Evolutionary conservation across 2,329 filamentous ascomycete genomes (phyloP).

Genomic region (Curvularia eragrostidis): DNA sequence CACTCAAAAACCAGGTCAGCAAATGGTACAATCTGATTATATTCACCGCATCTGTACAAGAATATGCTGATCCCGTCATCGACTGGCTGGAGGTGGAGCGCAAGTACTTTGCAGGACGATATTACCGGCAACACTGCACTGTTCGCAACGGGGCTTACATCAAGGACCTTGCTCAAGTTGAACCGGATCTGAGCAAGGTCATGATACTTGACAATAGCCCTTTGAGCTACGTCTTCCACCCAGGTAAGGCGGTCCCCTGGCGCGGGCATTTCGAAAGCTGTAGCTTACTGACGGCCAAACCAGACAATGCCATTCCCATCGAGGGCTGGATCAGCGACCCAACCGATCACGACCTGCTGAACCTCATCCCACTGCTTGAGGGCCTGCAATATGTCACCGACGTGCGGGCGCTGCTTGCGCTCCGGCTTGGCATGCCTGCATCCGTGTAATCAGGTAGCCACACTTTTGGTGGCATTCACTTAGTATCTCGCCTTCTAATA

Average conservation of each 20-base stretch:
- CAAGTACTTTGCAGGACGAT: slow-evolving; percentile 92
- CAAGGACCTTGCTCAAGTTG: slow-evolving; percentile 94
- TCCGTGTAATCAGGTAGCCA: slow-evolving; percentile 32
- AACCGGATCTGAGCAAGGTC: slow-evolving; percentile 95
- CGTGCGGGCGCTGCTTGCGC: slow-evolving; percentile 85
- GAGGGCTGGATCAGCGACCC: slow-evolving; percentile 99
- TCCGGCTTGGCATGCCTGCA: slow-evolving; percentile 78
- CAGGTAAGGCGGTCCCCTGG: slow-evolving; percentile 67
- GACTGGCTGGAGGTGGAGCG: slow-evolving; percentile 97
- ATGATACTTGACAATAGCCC: slow-evolving; percentile 99
- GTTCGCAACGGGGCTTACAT: slow-evolving; percentile 96
- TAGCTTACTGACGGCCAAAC: slow-evolving; percentile 21
- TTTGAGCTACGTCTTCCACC: slow-evolving; percentile 97
- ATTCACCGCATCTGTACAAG: slow-evolving; percentile 96
- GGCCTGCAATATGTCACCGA: slow-evolving; percentile 96
- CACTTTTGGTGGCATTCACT: slow-evolving; percentile 18
- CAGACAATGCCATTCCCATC: slow-evolving; percentile 98
- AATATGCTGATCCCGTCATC: slow-evolving; percentile 98
- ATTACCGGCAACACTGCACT: slow-evolving; percentile 97
- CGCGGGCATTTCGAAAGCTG: slow-evolving; percentile 3
- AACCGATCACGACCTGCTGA: slow-evolving; percentile 92
- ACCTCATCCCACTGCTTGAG: slow-evolving; percentile 90
- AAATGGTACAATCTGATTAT: slow-evolving; percentile 99
- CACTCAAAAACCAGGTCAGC: slow-evolving; percentile 65
- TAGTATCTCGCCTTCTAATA: slow-evolving; percentile 35